These are phyloP conservation scores for Ganoderma meredithae DNA, from an alignment of 1,284 basidiomycete species.

Conservation along the genomic window DNA sequence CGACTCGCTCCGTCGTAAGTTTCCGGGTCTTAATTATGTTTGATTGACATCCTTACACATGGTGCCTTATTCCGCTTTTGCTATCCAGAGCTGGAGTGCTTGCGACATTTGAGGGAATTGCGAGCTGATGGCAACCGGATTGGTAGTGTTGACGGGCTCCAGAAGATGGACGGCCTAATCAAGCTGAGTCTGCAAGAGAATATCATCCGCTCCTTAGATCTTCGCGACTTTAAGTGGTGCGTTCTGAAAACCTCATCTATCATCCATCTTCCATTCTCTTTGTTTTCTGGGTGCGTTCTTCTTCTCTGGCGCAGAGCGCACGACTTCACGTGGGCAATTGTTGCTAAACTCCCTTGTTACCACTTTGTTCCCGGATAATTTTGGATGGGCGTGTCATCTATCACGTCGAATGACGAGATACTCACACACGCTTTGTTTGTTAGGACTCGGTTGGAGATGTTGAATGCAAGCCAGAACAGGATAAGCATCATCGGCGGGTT, in stretches of 20 bases:
- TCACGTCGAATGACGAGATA: constrained; percentile 34
- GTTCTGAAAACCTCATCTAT: constrained; percentile 38
- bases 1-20: constrained; percentile 86
- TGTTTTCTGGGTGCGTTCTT: background rate
- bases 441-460: constrained; percentile 83
- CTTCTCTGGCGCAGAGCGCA: background rate
- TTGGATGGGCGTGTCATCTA: constrained; percentile 23
- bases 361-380: background rate
- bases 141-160: constrained; percentile 78
- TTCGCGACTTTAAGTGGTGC: constrained; percentile 74
- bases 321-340: background rate
- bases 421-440: constrained; percentile 33
- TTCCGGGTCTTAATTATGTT: constrained; percentile 7
- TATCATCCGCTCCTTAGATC: constrained; percentile 69
- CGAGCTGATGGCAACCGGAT: constrained; percentile 89
- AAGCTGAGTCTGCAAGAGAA: constrained; percentile 89
- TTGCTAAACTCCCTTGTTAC: background rate
- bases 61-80: constrained; percentile 19
- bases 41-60: constrained; percentile 14
- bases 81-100: constrained; percentile 77
- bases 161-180: constrained; percentile 80
- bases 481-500: constrained; percentile 69
- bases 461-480: constrained; percentile 85
- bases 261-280: background rate
- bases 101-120: constrained; percentile 88